Conservation (phyloP, 257 asterid genomes). For the Gardenia jasminoides region DNA sequence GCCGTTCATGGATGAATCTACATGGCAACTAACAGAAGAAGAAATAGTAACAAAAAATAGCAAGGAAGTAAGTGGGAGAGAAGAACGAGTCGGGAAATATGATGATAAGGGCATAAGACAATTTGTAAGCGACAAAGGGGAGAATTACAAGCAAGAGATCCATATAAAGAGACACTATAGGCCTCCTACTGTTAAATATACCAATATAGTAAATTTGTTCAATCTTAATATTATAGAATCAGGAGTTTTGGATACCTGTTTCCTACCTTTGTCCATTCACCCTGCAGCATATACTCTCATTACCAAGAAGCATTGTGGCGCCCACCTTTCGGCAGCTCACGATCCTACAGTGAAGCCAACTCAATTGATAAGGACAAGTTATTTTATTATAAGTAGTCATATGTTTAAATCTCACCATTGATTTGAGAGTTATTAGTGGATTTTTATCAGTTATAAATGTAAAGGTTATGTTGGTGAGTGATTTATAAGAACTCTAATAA, state of each 20-base stretch:
- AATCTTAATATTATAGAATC: not conserved
- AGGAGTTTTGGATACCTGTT: not conserved
- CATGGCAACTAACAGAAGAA: not conserved
- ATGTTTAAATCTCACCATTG: no score
- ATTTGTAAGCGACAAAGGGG: conserved; percentile 1
- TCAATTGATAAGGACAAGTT: no score
- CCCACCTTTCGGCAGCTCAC: no score
- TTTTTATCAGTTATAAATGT: no score
- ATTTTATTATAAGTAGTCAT: no score
- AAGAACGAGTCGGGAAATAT: not conserved
- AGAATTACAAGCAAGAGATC: conserved; percentile 20
- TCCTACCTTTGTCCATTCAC: not conserved
- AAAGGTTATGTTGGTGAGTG: no score
- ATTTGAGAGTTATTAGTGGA: no score
- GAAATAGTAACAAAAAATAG: no score
- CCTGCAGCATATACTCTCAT: not conserved
- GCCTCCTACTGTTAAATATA: not conserved
- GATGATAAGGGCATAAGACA: conserved; percentile 7
- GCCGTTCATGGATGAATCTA: not conserved
- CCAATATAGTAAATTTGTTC: not conserved
- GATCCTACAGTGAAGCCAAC: no score
- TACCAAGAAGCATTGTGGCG: not conserved
- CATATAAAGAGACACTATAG: conserved; percentile 16
- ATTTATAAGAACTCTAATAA: no score
- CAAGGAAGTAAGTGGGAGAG: no score